Evolutionary conservation across 2,329 filamentous ascomycete species (phyloP).

Genomic region (Botrytis galanthina): DNA sequence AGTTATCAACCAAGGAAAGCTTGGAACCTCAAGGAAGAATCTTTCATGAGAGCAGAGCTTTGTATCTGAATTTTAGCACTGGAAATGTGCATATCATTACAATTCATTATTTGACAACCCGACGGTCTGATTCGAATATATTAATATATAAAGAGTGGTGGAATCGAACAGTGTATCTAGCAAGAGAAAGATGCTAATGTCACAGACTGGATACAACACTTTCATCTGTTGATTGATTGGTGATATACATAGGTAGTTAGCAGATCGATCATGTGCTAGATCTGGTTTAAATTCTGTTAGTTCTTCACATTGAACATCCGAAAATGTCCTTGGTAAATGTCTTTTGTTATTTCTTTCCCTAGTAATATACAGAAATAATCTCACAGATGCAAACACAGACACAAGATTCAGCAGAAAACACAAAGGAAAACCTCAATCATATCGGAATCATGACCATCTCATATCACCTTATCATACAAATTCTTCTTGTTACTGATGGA

Average conservation of each 20-base stretch:
- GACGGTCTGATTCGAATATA: not conserved
- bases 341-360: not conserved
- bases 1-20: not conserved
- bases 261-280: not conserved
- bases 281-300: not conserved
- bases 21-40: too few species aligned
- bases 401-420: not conserved
- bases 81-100: not conserved
- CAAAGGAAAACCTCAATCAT: not conserved
- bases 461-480: not conserved
- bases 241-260: not conserved
- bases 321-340: not conserved
- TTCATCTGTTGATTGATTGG: not conserved
- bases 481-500: not conserved
- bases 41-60: not conserved
- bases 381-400: not conserved
- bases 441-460: not conserved
- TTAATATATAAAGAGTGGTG: not conserved
- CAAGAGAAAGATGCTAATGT: too few species aligned
- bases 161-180: not conserved
- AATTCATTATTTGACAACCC: not conserved
- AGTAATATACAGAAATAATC: not conserved
- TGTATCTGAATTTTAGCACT: not conserved
- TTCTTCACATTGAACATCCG: not conserved
- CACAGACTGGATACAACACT: not conserved